Conservation (phyloP, 768 basidiomycete genomes). For the Naganishia antarctica region DNA sequence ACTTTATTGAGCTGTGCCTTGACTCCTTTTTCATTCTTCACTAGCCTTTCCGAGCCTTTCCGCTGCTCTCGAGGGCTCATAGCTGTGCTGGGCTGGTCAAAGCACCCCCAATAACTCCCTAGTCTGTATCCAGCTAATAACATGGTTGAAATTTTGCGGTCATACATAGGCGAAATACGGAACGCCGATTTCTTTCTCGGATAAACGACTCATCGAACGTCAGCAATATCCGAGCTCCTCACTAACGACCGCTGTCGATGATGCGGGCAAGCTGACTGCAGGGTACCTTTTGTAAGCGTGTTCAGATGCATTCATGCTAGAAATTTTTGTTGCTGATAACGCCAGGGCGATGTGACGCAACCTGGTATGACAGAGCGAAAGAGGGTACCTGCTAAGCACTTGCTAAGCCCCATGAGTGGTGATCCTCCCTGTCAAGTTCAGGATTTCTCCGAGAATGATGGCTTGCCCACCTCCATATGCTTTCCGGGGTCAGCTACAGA, state of each 20-base stretch:
- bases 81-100: not conserved
- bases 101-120: too few relatives aligned
- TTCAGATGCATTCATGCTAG: not conserved
- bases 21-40: too few relatives aligned
- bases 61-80: too few relatives aligned
- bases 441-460: conserved; percentile 13
- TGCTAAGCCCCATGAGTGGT: not conserved
- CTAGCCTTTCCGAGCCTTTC: too few relatives aligned
- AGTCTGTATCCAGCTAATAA: too few relatives aligned
- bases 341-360: not conserved
- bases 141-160: too few relatives aligned
- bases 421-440: not conserved
- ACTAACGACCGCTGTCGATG: not conserved
- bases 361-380: conserved; percentile 7
- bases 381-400: not conserved
- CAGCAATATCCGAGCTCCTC: conserved; percentile 18
- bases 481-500: conserved; percentile 7
- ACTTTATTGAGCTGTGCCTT: too few relatives aligned
- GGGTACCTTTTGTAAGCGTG: conserved; percentile 9
- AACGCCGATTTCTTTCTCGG: not conserved
- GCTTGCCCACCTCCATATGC: conserved; percentile 1
- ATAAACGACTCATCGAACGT: not conserved
- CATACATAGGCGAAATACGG: not conserved
- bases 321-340: not conserved
- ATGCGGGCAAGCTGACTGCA: not conserved